phyloP scores from a whole-genome alignment of 2,329 filamentous ascomycete species.

The Epichloe scottii region DNA sequence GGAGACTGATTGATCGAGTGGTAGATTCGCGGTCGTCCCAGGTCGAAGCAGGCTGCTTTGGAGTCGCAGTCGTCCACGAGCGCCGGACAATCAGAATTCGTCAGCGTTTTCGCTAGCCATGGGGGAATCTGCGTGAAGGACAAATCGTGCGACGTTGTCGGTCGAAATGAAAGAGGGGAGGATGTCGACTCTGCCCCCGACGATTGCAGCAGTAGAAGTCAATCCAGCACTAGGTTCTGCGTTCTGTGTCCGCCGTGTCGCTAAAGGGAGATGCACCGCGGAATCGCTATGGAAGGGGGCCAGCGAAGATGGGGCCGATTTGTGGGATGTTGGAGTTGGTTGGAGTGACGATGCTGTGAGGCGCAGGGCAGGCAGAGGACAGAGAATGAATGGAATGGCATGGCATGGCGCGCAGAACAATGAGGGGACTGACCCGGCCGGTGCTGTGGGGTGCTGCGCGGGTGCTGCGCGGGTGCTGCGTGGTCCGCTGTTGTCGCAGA shows the following conservation, averaged over 20 bases:
- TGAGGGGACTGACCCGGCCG: background rate
- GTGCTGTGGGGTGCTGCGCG: background rate
- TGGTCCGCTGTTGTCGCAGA: background rate
- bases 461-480: background rate
- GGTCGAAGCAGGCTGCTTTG: background rate
- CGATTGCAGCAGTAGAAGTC: background rate
- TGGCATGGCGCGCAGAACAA: too few relatives aligned
- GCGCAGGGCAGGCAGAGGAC: background rate
- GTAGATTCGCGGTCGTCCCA: background rate
- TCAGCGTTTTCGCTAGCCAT: constrained; percentile 2
- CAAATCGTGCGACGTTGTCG: background rate
- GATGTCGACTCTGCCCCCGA: background rate
- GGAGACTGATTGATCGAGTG: background rate
- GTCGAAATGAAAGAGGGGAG: background rate
- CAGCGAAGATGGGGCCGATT: too few relatives aligned
- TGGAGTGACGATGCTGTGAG: background rate
- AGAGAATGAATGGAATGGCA: background rate
- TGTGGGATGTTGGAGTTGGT: background rate
- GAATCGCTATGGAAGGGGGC: background rate
- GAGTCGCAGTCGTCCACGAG: constrained; percentile 1
- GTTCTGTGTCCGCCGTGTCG: background rate
- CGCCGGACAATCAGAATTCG: background rate
- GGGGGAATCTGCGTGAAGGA: background rate
- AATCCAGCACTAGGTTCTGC: background rate
- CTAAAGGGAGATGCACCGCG: background rate